A percentile compares a stretch with the other conserved stretches of the same genome.
Conservation (phyloP, 2,329 filamentous ascomycete species). For the Fusarium tupiense region DNA sequence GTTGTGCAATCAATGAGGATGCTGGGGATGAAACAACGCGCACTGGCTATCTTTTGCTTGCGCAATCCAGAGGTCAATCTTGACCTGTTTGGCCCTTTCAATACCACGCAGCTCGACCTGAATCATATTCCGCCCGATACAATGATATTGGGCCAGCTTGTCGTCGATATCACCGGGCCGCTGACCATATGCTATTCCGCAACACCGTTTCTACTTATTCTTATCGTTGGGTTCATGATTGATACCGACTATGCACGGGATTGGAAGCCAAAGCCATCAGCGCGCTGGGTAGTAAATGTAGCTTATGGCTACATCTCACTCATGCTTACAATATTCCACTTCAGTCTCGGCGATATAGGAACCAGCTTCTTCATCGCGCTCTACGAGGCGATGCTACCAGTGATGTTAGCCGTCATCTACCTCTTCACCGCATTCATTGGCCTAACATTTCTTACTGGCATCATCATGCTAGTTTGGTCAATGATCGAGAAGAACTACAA, state of each 20-base stretch:
- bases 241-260: not conserved
- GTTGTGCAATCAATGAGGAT: not conserved
- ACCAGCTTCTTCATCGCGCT: not conserved
- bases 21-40: not conserved
- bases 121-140: not conserved
- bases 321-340: not conserved
- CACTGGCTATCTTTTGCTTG: conserved; percentile 5
- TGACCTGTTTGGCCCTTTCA: not conserved
- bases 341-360: not conserved
- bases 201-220: not conserved
- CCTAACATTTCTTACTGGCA: not conserved
- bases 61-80: not conserved
- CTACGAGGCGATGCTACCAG: not conserved
- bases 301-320: not conserved
- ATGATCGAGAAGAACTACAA: not conserved
- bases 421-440: not conserved
- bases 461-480: not conserved
- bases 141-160: not conserved
- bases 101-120: not conserved
- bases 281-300: not conserved
- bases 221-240: not conserved
- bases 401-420: not conserved
- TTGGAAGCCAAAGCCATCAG: not conserved
- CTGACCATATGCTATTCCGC: not conserved
- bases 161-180: not conserved